Base-by-base conservation (phyloP, 2,329 filamentous ascomycete species). In the Claviceps sp. region DNA sequence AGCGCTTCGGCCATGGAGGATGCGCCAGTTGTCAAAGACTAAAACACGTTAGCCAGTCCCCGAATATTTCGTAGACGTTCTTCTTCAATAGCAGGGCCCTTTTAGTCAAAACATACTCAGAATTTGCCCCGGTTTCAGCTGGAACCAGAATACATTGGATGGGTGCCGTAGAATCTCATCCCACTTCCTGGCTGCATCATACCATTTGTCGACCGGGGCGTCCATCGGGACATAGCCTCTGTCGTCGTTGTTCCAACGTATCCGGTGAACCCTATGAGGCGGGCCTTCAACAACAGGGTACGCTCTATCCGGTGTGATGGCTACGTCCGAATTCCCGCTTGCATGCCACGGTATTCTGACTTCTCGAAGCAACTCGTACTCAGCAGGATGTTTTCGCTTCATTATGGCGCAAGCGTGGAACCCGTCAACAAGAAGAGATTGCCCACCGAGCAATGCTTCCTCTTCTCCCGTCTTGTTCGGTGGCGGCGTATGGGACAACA, bases 11-110 rank as follows among this genome's bases (percentile, higher is more conserved):
- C 91, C 93, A 66, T 98, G 93, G 59, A 97, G 70, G 37, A 96
- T 85, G 53, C 93, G 79, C 89, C 91, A 96, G 62, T 98, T 97
- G 64, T 98, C 88, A 66, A 98, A 96, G 46, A 97, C 86, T 86
- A 59, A 11, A 39, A 5, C 16, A 22, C 2, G 17, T 37, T 20
- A 47, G 46, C 39, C 20, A 39, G 1, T 2, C 34, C 7, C 9
- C 29, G n/a, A 17, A 40, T 34, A 29, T n/a, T 6, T 8, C 43
- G 22, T 4, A 29, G 29, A 16, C 8, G 16, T 49, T 14, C n/a
- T 11, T 34, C 20, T 7, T 37, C 14, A 20, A 16, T 37, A 14
- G 17, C 17, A 36, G 26, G 7, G 26, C 1, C 6, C 2, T 36
- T n/a, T 16, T 46, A 34, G 29, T 22, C 29, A 26, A 17, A 22